Base-by-base conservation (phyloP, 73 alveolate species). In the Paraurostyla sp. region DNA sequence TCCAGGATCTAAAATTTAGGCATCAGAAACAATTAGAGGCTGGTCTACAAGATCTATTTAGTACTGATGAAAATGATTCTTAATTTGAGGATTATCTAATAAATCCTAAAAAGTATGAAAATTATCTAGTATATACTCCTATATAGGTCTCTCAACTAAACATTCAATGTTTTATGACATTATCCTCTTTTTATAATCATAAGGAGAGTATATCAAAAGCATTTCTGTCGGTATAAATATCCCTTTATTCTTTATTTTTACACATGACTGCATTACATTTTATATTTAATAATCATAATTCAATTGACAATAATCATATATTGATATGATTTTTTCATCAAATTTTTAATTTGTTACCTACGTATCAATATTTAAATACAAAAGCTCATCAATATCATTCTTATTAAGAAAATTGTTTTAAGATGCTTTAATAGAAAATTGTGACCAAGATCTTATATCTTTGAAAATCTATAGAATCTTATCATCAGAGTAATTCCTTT, bases 111-210 rank as follows among this genome's bases (percentile, higher is more conserved):
- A 13, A 15, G 13, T 15, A 18, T 65, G 9, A 6, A 6, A 65
- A 65, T 65, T 65, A 38, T 65, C 82, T 40, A 65, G 3, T 36
- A 65, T 3, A 40, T 65, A 65, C 16, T 65, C 82, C 41, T 65
- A 56, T 3, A 58, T 56, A 40, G 32, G 9, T 40, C 82, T 65
- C 25, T 65, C 82, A 15, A 65, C 35, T 33, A 65, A 18, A 38
- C 32, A 15, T 40, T 65, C 41, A 0, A 65, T 0, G 15, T 65
- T 58, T 38, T 16, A 33, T 38, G 35, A 35, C 6, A 22, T 4
- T 18, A 65, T 3, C 41, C 82, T 33, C 41, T 65, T 1, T 22
- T 65, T 65, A 38, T 38, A 65, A 30, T 65, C 82, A 38, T 65
- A 65, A 38, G 82, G 82, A 15, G 82, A 65, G 16, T 38, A 22